phyloP scores from a whole-genome alignment of 106 monocot genomes.

The Posidonia australis region DNA sequence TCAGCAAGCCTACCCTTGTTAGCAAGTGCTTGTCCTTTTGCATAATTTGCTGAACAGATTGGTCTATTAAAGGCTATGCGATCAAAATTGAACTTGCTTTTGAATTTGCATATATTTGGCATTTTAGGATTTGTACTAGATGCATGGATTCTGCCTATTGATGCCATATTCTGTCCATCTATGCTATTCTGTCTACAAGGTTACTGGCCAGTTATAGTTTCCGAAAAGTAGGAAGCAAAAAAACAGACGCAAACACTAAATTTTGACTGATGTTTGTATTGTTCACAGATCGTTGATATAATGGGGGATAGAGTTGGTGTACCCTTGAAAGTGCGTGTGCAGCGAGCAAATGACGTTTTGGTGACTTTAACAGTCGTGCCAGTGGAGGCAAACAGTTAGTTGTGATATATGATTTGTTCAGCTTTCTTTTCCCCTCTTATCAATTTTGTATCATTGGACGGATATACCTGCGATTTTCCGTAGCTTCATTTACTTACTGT shows the following conservation, averaged over 20 bases:
- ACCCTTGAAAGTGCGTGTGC: conserved; percentile 52
- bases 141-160: too few species aligned
- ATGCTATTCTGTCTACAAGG: too few species aligned
- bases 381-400: conserved; percentile 36
- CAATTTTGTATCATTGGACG: too few species aligned
- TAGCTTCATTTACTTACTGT: too few species aligned
- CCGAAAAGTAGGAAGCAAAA: not conserved
- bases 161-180: too few species aligned
- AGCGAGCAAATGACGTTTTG: conserved; percentile 33
- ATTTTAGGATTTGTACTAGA: not conserved
- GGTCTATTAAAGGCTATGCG: not conserved
- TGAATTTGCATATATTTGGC: too few species aligned
- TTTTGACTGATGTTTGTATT: not conserved
- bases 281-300: conserved; percentile 54
- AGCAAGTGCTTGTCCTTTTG: not conserved
- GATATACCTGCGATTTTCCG: too few species aligned
- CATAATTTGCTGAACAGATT: not conserved
- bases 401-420: too few species aligned
- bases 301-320: conserved; percentile 69
- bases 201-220: not conserved
- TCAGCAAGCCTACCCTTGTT: not conserved
- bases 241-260: not conserved
- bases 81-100: too few species aligned
- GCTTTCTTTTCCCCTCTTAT: too few species aligned
- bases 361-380: conserved; percentile 50